These are phyloP conservation scores for Colletotrichum lindemuthianum DNA, from an alignment of 2,329 filamentous ascomycete species.

Conservation along the genomic window DNA sequence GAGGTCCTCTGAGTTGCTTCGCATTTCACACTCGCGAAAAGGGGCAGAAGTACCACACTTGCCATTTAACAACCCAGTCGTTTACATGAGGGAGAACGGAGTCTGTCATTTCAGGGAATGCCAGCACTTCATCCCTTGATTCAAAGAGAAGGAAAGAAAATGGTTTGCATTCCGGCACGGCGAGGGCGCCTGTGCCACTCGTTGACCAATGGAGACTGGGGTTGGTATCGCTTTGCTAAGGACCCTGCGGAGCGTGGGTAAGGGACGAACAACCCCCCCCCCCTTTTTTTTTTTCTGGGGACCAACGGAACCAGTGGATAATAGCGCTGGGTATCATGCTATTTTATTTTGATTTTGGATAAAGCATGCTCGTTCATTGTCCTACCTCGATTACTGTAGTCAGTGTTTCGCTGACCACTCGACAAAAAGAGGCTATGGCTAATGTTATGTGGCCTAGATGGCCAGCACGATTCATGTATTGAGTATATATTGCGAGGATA, in stretches of 20 bases:
- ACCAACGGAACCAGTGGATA: conserved; percentile 16
- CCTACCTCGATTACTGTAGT: background rate
- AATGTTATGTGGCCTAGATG: too few relatives aligned
- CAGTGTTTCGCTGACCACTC: too few relatives aligned
- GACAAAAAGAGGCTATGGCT: too few relatives aligned
- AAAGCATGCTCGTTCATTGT: background rate
- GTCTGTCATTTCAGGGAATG: too few relatives aligned
- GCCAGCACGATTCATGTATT: too few relatives aligned
- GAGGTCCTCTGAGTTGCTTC: conserved; percentile 37
- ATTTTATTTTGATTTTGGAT: conserved; percentile 7
- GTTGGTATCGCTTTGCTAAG: background rate
- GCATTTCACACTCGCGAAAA: background rate
- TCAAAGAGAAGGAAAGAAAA: background rate
- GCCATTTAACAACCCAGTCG: too few relatives aligned
- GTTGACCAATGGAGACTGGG: conserved; percentile 7
- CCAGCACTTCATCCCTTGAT: too few relatives aligned
- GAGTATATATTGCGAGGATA: too few relatives aligned
- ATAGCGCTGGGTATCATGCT: conserved; percentile 12
- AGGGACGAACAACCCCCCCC: conserved; percentile 3
- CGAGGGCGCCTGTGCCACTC: conserved; percentile 4
- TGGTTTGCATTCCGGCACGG: background rate
- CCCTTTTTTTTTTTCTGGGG: conserved; percentile 1
- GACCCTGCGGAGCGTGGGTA: conserved; percentile 18
- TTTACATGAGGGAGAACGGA: background rate
- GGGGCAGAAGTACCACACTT: too few relatives aligned